Evolutionary conservation across 2,329 filamentous ascomycete genomes (phyloP), one percentile per base, ranked within the genome.

Genomic region (Knufia petricola): DNA sequence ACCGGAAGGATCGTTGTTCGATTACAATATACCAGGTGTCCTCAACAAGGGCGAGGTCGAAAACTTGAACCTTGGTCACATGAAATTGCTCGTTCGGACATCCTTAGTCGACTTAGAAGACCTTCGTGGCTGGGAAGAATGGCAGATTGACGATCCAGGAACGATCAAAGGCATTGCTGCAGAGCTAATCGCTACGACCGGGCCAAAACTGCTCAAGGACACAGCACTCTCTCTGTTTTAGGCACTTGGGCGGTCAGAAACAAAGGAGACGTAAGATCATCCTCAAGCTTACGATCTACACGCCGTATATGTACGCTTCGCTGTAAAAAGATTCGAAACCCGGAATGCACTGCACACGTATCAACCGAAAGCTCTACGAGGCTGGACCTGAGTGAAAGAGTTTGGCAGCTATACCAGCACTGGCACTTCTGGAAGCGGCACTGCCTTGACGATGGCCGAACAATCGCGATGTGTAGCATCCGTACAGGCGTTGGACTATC

Each of bases 161-260:
- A 67, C 69, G 1, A 60, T 73, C 45, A 73, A 72, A 53, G 69
- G 69, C 1, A 71, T 72, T 31, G 58, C 70, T 24, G 70, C 66
- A 6, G 71, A 74, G 50, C 57, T 73, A 38, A 69, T 69, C 8
- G 69, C 71, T 2, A 63, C 60, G 7, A 55, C 73, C 40, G 71
- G 71, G 1, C 66, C 66, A 15, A 61, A 64, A n/a, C 57, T 73
- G 12, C 62, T 71, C 7, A 55, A 63, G 39, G 50, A 59, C 44
- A 55, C 55, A 23, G 56, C 56, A 19, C 51, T 59, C 28, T 49
- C 40, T 2, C 43, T 59, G 15, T 59, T 59, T 40, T 59, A 44
- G 54, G 4, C 6, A 6, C 15, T n/a, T 17, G 26, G 12, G 12
- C 12, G 26, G 26, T 28, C 12, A 12, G 12, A 12, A 6, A 28